Percentiles rank a stretch among this genome's conserved stretches.
Evolutionary conservation across 2,329 filamentous ascomycete species (phyloP).

Genomic region (Exophiala xenobiotica): DNA sequence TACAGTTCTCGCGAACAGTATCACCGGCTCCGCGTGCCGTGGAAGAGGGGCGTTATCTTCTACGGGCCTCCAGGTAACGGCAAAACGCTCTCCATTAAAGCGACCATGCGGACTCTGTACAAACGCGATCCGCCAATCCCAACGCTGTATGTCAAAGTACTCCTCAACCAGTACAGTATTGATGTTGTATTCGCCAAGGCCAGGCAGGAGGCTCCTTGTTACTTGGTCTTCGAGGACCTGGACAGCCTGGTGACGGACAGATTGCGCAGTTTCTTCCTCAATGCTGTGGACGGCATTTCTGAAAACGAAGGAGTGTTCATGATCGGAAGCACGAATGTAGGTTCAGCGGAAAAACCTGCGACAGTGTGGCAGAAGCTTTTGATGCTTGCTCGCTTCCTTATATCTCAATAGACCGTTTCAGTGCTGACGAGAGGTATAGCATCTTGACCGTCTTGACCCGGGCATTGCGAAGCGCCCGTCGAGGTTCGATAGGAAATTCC

Average conservation of each 20-base stretch:
- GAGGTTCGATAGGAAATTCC: constrained; percentile 50
- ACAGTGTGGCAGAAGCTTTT: too few species aligned
- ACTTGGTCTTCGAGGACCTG: constrained; percentile 44
- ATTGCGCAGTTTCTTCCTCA: constrained; percentile 43
- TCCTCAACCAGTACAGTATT: constrained; percentile 28
- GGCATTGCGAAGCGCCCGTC: constrained; percentile 47
- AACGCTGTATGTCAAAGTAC: constrained; percentile 42
- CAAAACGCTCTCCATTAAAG: constrained; percentile 48
- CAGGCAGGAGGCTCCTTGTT: constrained; percentile 40
- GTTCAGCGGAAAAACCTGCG: too few species aligned
- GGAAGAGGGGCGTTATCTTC: constrained; percentile 48
- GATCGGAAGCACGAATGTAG: constrained; percentile 45
- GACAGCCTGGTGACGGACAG: constrained; percentile 40
- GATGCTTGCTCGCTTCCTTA: background rate
- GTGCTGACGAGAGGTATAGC: too few species aligned
- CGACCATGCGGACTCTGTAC: constrained; percentile 45
- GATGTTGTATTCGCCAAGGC: constrained; percentile 39
- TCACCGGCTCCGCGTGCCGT: constrained; percentile 45
- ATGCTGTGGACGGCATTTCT: constrained; percentile 44
- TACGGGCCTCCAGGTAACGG: constrained; percentile 44
- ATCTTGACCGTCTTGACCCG: constrained; percentile 37
- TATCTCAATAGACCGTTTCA: too few species aligned
- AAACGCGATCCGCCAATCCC: constrained; percentile 37
- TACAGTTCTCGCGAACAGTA: constrained; percentile 42
- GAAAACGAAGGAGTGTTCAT: constrained; percentile 45